Evolutionary conservation across 2,329 filamentous ascomycete genomes (phyloP).

Genomic region (Alternaria triticina): DNA sequence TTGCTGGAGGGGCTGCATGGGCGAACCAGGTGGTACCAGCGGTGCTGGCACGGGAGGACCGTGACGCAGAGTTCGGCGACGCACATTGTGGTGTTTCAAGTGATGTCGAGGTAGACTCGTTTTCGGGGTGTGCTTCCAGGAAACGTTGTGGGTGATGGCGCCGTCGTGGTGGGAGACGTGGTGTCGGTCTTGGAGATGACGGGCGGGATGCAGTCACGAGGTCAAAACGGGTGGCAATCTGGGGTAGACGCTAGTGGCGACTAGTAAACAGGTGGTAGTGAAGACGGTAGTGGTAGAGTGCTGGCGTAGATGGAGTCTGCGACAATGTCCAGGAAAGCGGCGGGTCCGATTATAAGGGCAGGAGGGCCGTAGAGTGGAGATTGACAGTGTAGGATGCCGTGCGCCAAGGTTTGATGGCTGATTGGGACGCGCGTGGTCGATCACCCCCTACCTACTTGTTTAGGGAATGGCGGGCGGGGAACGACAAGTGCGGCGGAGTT

Average conservation of each 20-base stretch:
- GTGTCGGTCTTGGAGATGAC: slow-evolving; percentile 7
- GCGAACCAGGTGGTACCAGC: slow-evolving; percentile 57
- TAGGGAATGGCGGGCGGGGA: slow-evolving; percentile 19
- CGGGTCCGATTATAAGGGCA: slow-evolving; percentile 28
- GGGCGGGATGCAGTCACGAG: slow-evolving; percentile 22
- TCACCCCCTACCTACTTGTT: slow-evolving; percentile 21
- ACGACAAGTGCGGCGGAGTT: slow-evolving; percentile 19
- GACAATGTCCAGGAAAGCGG: slow-evolving; percentile 14
- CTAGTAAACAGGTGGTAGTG: slow-evolving; percentile 18
- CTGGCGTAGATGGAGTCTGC: slow-evolving; percentile 12
- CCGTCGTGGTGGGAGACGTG: slow-evolving; percentile 32
- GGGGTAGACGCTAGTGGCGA: slow-evolving; percentile 31
- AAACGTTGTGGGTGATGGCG: slow-evolving; percentile 19
- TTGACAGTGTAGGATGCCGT: slow-evolving; percentile 18
- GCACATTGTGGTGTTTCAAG: slow-evolving; percentile 52
- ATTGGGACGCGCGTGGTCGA: slow-evolving; percentile 29
- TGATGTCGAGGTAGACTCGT: slow-evolving; percentile 33
- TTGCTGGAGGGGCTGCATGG: slow-evolving; percentile 53
- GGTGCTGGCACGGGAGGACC: slow-evolving; percentile 54
- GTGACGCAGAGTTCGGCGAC: slow-evolving; percentile 58
- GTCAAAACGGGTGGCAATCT: slow-evolving; percentile 28
- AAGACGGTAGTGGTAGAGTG: slow-evolving; percentile 12
- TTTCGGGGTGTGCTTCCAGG: slow-evolving; percentile 28
- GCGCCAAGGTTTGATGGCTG: slow-evolving; percentile 34
- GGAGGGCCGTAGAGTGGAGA: slow-evolving; percentile 24